Conservation (phyloP, 1,139 yeast genomes). For the Dujonia santamariae region DNA sequence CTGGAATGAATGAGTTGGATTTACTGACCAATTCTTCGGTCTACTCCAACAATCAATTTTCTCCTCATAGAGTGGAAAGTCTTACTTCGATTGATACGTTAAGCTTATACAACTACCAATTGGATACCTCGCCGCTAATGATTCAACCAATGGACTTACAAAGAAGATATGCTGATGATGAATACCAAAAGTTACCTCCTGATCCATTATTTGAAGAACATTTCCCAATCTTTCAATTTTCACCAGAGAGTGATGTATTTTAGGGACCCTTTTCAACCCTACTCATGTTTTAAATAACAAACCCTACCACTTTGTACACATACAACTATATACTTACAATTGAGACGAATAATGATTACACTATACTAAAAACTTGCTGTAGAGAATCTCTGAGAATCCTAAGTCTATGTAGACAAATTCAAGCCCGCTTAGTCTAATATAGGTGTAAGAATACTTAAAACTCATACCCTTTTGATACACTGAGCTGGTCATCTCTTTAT, state of each 20-base stretch:
- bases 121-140: neutral
- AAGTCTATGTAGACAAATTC: too few relatives aligned
- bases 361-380: too few relatives aligned
- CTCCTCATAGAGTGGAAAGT: constrained; percentile 5
- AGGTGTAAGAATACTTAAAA: too few relatives aligned
- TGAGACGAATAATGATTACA: too few relatives aligned
- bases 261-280: too few relatives aligned
- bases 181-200: constrained; percentile 1
- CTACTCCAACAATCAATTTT: constrained; percentile 3
- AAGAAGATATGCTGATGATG: constrained; percentile 5
- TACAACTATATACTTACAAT: too few relatives aligned
- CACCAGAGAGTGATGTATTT: constrained; percentile 7
- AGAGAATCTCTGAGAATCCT: too few relatives aligned
- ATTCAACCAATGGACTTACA: constrained; percentile 3
- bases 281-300: too few relatives aligned
- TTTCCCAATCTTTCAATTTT: constrained; percentile 7
- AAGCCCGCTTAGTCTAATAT: too few relatives aligned
- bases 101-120: constrained; percentile 2
- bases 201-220: constrained; percentile 5
- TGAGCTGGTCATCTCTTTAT: too few relatives aligned
- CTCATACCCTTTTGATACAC: too few relatives aligned
- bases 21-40: constrained; percentile 5
- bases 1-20: neutral
- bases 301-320: too few relatives aligned
- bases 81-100: constrained; percentile 2